Evolutionary conservation across 2,329 filamentous ascomycete genomes (phyloP), one percentile per base, ranked within the genome.

Genomic region (Fusarium kyushuense): DNA sequence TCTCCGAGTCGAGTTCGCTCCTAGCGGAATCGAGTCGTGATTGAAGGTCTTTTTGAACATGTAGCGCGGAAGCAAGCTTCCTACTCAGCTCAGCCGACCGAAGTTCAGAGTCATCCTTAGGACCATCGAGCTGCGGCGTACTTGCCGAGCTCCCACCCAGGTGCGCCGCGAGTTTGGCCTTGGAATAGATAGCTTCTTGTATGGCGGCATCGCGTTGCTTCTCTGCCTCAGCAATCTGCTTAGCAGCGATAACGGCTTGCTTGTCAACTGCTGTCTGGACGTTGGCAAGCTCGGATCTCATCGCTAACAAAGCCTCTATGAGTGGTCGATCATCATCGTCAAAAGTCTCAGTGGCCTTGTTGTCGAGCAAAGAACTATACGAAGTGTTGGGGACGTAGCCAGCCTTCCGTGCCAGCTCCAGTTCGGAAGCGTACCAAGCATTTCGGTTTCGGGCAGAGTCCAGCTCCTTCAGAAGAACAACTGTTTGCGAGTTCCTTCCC

Each of bases 401-500:
- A 40, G 93, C 89, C 79, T 97, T 97, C 49, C 92, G 89, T 9
- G 96, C 96, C 67, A 99, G 83, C 59, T 97, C 93, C 45, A 99
- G 84, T 79, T 99, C 96, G 0, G 95, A 97, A 10, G 94, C 93
- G 78, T 97, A 97, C 96, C 96, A 99, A 1, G 95, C 95, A 79
- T 97, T 98, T 52, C 92, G 89, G 75, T 91, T 96, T 74, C 93
- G 92, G 5, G 90, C 87, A 11, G 89, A 85, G 76, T 99, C 95
- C 3, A 99, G 84, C 76, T 99, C 96, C 76, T 96, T 95, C 16
- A 93, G 84, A 14, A 97, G 79, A 1, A 92, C 89, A 66, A 92
- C 91, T 2, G 91, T 90, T 70, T 91, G 89, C 10, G 87, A 84
- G 74, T 89, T 86, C 76, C 86, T 77, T 68, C 86, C 81, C 61